These are phyloP conservation scores for Eucalyptus regnans DNA, from an alignment of 345 rosid genomes.

Conservation along the genomic window DNA sequence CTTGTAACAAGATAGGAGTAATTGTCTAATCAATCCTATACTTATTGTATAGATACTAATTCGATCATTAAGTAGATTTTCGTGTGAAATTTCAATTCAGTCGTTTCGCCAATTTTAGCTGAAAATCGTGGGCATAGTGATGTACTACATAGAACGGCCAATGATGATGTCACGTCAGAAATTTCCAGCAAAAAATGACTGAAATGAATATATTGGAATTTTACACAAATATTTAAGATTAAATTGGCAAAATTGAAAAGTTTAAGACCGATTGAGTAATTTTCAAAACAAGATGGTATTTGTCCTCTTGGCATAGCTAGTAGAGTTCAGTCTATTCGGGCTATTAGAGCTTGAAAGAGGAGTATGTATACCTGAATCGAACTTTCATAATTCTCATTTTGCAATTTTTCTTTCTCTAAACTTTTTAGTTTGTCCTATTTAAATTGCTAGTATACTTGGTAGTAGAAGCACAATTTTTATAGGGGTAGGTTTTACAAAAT, in stretches of 20 bases:
- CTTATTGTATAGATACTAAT: too few species aligned
- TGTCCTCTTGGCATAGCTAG: background rate
- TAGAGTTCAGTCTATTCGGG: background rate
- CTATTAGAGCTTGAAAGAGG: background rate
- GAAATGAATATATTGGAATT: too few species aligned
- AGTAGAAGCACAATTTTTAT: background rate
- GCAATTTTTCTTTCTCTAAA: background rate
- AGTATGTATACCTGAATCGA: background rate
- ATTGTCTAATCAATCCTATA: too few species aligned
- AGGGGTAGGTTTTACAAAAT: background rate
- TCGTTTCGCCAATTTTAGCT: too few species aligned
- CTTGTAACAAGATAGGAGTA: background rate
- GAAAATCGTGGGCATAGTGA: too few species aligned
- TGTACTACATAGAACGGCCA: too few species aligned
- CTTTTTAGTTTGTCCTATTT: background rate
- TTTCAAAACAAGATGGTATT: too few species aligned
- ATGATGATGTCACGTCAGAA: too few species aligned
- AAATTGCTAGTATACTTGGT: background rate
- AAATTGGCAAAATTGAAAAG: too few species aligned
- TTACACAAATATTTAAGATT: rapidly evolving
- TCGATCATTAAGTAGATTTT: rapidly evolving
- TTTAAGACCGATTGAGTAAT: too few species aligned
- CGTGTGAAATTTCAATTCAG: too few species aligned
- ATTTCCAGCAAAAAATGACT: too few species aligned
- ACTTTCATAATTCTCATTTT: background rate